Percentiles rank a stretch among this genome's conserved stretches.
Evolutionary conservation across 306 rosid species (phyloP).

Genomic region (Prunus padus): DNA sequence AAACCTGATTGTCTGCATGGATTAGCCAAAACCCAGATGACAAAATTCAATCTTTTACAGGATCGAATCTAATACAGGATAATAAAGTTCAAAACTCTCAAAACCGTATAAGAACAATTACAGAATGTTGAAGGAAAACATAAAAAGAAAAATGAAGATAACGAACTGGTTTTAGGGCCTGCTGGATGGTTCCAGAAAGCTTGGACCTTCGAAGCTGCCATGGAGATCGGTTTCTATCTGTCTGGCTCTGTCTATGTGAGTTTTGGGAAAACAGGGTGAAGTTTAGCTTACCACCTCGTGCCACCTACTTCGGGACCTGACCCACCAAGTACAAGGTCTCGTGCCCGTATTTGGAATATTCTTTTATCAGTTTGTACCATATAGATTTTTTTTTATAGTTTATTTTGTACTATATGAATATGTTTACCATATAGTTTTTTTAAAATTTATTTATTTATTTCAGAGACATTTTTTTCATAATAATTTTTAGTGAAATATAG

Average conservation of each 20-base stretch:
- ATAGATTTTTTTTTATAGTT: too few relatives aligned
- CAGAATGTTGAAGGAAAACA: too few relatives aligned
- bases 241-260: neutral
- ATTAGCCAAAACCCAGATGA: neutral
- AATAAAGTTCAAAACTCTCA: too few relatives aligned
- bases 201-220: constrained; percentile 25
- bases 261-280: neutral
- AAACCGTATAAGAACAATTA: neutral
- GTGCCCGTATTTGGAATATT: too few relatives aligned
- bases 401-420: too few relatives aligned
- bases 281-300: neutral
- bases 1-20: neutral
- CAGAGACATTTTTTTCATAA: too few relatives aligned
- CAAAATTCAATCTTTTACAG: neutral
- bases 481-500: too few relatives aligned
- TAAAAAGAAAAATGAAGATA: neutral
- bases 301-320: neutral
- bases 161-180: constrained; percentile 30
- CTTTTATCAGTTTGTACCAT: too few relatives aligned
- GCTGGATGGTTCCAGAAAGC: constrained; percentile 29
- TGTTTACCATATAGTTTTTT: too few relatives aligned
- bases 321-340: neutral
- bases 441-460: too few relatives aligned
- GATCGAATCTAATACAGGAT: neutral
- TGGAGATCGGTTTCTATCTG: neutral